These are phyloP conservation scores for Debaryomyces singareniensis DNA, from an alignment of 1,139 yeast genomes.

Conservation along the genomic window DNA sequence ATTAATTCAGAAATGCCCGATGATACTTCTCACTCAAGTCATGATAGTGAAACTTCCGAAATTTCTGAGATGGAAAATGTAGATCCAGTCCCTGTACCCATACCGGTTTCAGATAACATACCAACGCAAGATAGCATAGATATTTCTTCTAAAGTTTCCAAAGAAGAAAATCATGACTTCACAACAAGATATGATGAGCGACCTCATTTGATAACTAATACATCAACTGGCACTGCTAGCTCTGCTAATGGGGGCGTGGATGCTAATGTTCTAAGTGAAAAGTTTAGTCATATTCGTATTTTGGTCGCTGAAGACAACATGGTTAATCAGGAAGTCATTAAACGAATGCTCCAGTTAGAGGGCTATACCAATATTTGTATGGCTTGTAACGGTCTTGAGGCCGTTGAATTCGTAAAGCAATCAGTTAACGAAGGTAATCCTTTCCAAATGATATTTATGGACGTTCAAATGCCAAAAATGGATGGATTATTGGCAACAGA, in stretches of 20 bases:
- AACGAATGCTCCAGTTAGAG: slow-evolving; percentile 75
- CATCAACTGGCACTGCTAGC: slow-evolving; percentile 55
- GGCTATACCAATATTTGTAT: slow-evolving; percentile 65
- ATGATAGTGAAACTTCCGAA: not conserved
- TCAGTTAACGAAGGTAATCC: slow-evolving; percentile 32
- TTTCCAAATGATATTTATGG: slow-evolving; percentile 85
- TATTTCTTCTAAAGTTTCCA: not conserved
- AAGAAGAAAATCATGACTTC: not conserved
- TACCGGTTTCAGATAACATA: not conserved
- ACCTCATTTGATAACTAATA: slow-evolving; percentile 40
- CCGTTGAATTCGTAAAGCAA: slow-evolving; percentile 56
- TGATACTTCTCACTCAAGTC: not conserved
- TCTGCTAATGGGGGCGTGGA: slow-evolving; percentile 20
- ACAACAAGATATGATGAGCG: slow-evolving; percentile 24
- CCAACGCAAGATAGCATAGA: not conserved
- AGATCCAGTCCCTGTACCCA: not conserved
- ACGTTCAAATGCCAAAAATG: slow-evolving; percentile 91
- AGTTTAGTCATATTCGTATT: slow-evolving; percentile 42
- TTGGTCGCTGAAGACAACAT: slow-evolving; percentile 92
- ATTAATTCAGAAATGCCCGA: not conserved
- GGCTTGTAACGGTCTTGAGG: slow-evolving; percentile 90
- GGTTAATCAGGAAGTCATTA: slow-evolving; percentile 88
- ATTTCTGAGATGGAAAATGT: not conserved
- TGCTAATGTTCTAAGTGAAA: slow-evolving; percentile 17
- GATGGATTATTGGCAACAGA: slow-evolving; percentile 84